Evolutionary conservation across 345 rosid genomes (phyloP).

Genomic region (Populus alba): DNA sequence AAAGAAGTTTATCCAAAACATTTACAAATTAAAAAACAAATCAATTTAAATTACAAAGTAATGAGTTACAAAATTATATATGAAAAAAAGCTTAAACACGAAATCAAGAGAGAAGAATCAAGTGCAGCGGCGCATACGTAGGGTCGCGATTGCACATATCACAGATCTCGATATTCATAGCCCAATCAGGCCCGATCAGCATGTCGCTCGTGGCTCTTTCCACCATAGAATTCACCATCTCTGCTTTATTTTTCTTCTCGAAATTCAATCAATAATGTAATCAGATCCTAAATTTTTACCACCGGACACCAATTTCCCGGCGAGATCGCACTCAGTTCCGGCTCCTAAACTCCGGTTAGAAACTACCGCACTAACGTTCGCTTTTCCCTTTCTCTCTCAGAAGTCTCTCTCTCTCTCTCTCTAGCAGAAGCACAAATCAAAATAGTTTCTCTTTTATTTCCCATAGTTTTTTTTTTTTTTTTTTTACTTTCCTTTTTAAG

Average conservation of each 20-base stretch:
- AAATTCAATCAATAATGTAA: background rate
- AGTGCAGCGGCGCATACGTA: slow-evolving; percentile 30
- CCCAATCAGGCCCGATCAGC: slow-evolving; percentile 99
- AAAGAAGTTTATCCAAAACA: background rate
- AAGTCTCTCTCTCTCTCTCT: background rate
- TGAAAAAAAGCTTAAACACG: background rate
- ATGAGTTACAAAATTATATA: background rate
- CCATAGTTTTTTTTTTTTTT: background rate
- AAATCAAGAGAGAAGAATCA: background rate
- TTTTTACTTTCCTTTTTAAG: background rate
- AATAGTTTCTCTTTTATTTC: background rate
- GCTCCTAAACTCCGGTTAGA: slow-evolving; percentile 36
- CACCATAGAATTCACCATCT: slow-evolving; percentile 98
- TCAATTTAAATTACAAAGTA: background rate
- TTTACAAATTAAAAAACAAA: background rate
- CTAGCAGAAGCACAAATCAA: background rate
- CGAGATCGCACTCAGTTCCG: slow-evolving; percentile 30
- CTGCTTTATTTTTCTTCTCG: background rate
- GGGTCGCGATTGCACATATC: slow-evolving; percentile 95
- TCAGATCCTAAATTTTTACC: background rate
- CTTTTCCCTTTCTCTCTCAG: background rate
- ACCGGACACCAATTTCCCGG: slow-evolving; percentile 11
- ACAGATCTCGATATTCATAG: slow-evolving; percentile 99
- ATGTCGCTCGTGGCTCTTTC: slow-evolving; percentile 98
- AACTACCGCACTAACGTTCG: background rate